phyloP scores from a whole-genome alignment of 441 rosid genomes.

The Eutrema salsugineum region DNA sequence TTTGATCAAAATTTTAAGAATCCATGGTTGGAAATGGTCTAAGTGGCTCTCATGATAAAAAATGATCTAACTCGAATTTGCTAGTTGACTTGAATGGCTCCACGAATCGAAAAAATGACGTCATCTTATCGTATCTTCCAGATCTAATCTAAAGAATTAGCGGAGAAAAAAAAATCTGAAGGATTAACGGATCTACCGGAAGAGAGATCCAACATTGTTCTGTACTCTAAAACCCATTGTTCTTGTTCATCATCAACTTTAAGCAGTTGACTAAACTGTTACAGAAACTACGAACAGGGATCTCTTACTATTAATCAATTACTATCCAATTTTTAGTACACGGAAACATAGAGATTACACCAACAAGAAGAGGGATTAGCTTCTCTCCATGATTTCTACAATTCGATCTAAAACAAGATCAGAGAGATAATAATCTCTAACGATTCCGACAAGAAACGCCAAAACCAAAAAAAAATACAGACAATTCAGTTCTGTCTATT shows the following conservation, averaged over 20 bases:
- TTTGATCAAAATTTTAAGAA: too few species aligned
- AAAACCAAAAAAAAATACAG: too few species aligned
- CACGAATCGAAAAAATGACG: not conserved
- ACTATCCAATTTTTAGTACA: constrained; percentile 7
- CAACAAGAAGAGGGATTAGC: not conserved
- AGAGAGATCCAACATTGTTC: not conserved
- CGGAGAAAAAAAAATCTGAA: not conserved
- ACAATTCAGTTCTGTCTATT: constrained; percentile 57
- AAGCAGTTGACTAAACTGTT: not conserved
- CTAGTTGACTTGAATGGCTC: not conserved
- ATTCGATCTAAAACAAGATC: not conserved
- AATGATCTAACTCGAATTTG: not conserved
- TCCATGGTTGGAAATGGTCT: too few species aligned
- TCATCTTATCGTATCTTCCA: not conserved
- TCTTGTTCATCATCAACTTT: not conserved
- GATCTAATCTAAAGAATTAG: not conserved
- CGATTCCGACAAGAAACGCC: not conserved
- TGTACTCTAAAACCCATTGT: not conserved
- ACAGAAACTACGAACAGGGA: not conserved
- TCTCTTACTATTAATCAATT: not conserved
- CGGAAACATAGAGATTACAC: not conserved
- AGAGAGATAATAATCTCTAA: not conserved
- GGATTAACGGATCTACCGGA: not conserved
- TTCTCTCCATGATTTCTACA: not conserved
- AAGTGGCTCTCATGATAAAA: too few species aligned